phyloP scores from a whole-genome alignment of 2,329 filamentous ascomycete genomes.

The Microascus cirrosus region DNA sequence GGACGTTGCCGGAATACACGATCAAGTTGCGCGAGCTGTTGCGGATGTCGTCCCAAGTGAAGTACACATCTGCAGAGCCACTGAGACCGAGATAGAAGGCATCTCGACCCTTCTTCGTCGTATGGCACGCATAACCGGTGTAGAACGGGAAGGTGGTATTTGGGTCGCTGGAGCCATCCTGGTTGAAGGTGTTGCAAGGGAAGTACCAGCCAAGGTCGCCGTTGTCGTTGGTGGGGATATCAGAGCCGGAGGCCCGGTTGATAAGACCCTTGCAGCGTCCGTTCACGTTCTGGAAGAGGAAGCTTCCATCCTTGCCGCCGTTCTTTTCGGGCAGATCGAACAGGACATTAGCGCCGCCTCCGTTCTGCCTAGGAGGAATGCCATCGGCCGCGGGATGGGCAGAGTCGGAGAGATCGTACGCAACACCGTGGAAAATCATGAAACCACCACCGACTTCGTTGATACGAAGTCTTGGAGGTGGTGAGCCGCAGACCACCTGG shows the following conservation, averaged over 20 bases:
- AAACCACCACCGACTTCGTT: slow-evolving; percentile 75
- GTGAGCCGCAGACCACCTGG: slow-evolving; percentile 67
- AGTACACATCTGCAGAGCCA: slow-evolving; percentile 79
- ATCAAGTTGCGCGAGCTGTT: slow-evolving; percentile 84
- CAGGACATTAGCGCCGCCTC: slow-evolving; percentile 61
- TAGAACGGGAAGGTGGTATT: slow-evolving; percentile 70
- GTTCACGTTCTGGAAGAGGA: slow-evolving; percentile 97
- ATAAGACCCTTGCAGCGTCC: slow-evolving; percentile 91
- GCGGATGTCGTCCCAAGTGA: slow-evolving; percentile 86
- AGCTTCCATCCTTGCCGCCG: slow-evolving; percentile 86
- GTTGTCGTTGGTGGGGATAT: slow-evolving; percentile 64
- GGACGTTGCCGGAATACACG: slow-evolving; percentile 86
- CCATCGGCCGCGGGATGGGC: slow-evolving; percentile 71
- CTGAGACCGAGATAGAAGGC: slow-evolving; percentile 62
- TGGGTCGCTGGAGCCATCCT: slow-evolving; percentile 73
- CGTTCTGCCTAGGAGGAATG: slow-evolving; percentile 45
- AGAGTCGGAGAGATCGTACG: slow-evolving; percentile 72
- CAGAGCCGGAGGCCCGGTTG: slow-evolving; percentile 56
- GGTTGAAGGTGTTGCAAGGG: slow-evolving; percentile 82
- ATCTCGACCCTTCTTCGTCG: slow-evolving; percentile 53
- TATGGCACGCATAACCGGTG: slow-evolving; percentile 82
- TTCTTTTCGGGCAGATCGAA: slow-evolving; percentile 76
- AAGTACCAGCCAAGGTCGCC: slow-evolving; percentile 91
- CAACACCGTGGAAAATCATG: slow-evolving; percentile 93
- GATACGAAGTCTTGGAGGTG: slow-evolving; percentile 61